These are phyloP conservation scores for Hyaloperonospora brassicae DNA, from an alignment of 352 stramenopile species.

Conservation along the genomic window DNA sequence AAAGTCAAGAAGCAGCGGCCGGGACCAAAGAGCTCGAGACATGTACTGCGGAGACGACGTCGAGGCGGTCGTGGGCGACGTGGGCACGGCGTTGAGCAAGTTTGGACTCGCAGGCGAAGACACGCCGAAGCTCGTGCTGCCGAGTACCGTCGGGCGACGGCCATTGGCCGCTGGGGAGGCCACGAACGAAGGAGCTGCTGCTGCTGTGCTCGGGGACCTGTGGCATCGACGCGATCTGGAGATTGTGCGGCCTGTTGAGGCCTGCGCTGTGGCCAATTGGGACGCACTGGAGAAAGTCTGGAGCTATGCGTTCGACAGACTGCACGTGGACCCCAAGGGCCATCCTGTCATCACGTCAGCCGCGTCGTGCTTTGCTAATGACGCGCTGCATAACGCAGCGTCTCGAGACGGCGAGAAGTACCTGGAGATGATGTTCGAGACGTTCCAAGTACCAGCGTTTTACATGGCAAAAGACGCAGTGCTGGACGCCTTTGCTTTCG, in stretches of 20 bases:
- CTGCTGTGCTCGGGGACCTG: slow-evolving; percentile 43
- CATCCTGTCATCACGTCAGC: slow-evolving; percentile 74
- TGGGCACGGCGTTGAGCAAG: slow-evolving; percentile 86
- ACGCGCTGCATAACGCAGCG: slow-evolving; percentile 47
- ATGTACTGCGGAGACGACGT: slow-evolving; percentile 97
- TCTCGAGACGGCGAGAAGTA: slow-evolving; percentile 68
- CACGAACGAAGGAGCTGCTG: slow-evolving; percentile 5
- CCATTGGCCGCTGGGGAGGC: slow-evolving; percentile 13
- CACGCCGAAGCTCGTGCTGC: slow-evolving; percentile 84
- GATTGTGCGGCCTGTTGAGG: slow-evolving; percentile 47
- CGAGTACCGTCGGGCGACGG: slow-evolving; percentile 53
- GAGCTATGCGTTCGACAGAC: slow-evolving; percentile 58
- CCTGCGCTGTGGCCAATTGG: slow-evolving; percentile 65
- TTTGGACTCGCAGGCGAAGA: slow-evolving; percentile 94
- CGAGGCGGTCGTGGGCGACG: slow-evolving; percentile 91
- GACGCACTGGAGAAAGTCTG: slow-evolving; percentile 84
- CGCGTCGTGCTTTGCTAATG: slow-evolving; percentile 69
- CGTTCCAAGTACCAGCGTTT: slow-evolving; percentile 81
- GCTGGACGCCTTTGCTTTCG: slow-evolving; percentile 87
- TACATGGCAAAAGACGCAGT: slow-evolving; percentile 88
- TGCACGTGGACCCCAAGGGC: slow-evolving; percentile 56
- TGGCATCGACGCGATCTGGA: slow-evolving; percentile 48
- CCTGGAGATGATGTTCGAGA: slow-evolving; percentile 90
- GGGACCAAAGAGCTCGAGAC: too few species aligned
- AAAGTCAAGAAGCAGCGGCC: too few species aligned